phyloP scores from a whole-genome alignment of 169 alveolate species.

The Plasmodium sp. region DNA sequence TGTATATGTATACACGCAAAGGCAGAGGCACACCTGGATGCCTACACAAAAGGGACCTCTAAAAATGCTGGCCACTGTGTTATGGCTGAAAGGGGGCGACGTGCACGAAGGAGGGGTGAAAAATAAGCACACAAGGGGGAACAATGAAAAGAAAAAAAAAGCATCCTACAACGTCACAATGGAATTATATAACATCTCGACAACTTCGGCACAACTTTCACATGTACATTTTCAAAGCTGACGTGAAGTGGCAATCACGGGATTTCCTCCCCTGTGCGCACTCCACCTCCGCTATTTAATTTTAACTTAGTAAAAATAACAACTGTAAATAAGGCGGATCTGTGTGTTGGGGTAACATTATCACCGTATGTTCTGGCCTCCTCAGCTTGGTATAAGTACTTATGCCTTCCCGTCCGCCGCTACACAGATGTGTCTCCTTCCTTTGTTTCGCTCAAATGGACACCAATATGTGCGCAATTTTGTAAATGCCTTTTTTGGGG shows the following conservation, averaged over 20 bases:
- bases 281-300: not conserved
- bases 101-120: not conserved
- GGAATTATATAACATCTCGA: not conserved
- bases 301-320: not conserved
- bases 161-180: not conserved
- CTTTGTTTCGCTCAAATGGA: not conserved
- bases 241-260: not conserved
- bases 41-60: not conserved
- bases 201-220: not conserved
- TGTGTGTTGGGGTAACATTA: not conserved
- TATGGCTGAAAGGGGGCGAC: not conserved
- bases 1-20: not conserved
- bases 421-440: not conserved
- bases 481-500: not conserved
- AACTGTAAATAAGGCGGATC: not conserved
- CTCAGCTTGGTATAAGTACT: not conserved
- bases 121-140: not conserved
- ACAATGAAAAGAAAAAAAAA: not conserved
- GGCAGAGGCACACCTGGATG: not conserved
- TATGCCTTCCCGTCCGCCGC: not conserved
- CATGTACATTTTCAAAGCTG: not conserved
- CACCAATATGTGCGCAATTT: not conserved
- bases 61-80: not conserved
- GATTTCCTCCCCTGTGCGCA: not conserved
- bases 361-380: not conserved